These are phyloP conservation scores for Trifolium repens DNA, from an alignment of 306 rosid genomes.

Conservation along the genomic window DNA sequence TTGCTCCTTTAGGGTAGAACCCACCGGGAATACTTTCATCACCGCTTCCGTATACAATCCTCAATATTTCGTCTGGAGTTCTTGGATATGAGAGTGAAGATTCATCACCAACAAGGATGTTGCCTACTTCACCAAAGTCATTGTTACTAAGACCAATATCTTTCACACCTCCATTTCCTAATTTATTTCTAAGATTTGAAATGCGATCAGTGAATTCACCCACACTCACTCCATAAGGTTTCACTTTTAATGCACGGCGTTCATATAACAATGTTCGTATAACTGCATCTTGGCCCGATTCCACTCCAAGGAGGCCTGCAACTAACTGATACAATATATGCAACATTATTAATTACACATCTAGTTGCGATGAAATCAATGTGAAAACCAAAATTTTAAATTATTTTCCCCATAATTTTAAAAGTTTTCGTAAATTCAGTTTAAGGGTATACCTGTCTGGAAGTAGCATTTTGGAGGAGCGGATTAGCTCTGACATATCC, in stretches of 20 bases:
- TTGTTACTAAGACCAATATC: slow-evolving; percentile 65
- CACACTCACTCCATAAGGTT: slow-evolving; percentile 60
- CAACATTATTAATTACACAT: background rate
- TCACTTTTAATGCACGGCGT: slow-evolving; percentile 18
- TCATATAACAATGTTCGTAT: slow-evolving; percentile 63
- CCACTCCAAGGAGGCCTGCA: slow-evolving; percentile 77
- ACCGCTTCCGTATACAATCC: slow-evolving; percentile 69
- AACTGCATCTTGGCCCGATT: slow-evolving; percentile 64
- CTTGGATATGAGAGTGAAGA: slow-evolving; percentile 59
- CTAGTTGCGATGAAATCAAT: no score
- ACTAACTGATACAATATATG: slow-evolving; percentile 13
- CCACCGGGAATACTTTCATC: slow-evolving; percentile 73
- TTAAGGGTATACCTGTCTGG: slow-evolving; percentile 53
- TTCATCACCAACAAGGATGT: slow-evolving; percentile 63
- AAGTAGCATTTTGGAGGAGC: slow-evolving; percentile 43
- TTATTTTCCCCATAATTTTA: background rate
- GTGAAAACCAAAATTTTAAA: no score
- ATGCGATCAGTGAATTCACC: slow-evolving; percentile 68
- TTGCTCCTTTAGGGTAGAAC: slow-evolving; percentile 69
- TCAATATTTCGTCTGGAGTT: slow-evolving; percentile 69
- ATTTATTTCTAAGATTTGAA: slow-evolving; percentile 59
- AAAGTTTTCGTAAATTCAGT: background rate
- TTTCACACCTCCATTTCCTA: slow-evolving; percentile 62
- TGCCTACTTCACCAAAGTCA: slow-evolving; percentile 23
- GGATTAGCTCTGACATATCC: slow-evolving; percentile 81